Evolutionary conservation across 768 basidiomycete genomes (phyloP).

Genomic region (Pleurotus platypus): DNA sequence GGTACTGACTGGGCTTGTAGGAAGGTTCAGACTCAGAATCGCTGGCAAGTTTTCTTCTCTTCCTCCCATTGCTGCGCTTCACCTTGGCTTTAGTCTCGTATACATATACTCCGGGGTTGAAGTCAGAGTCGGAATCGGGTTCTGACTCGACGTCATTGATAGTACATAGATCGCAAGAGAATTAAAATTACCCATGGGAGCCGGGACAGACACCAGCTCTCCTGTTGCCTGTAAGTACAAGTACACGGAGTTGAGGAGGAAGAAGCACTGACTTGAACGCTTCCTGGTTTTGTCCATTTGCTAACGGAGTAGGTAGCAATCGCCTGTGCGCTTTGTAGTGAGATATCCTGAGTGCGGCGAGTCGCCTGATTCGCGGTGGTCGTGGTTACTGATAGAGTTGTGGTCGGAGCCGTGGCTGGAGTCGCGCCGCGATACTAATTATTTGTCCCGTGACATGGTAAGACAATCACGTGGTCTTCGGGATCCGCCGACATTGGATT

Average conservation of each 20-base stretch:
- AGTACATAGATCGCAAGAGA: too few relatives aligned
- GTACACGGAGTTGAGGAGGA: neutral
- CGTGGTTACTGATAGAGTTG: too few relatives aligned
- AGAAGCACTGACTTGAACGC: neutral
- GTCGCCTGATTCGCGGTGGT: too few relatives aligned
- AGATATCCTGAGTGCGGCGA: too few relatives aligned
- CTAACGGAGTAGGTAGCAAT: too few relatives aligned
- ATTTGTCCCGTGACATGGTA: neutral
- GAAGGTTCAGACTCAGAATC: neutral
- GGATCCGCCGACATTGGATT: neutral
- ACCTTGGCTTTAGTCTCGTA: slow-evolving; percentile 24
- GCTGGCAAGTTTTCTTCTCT: slow-evolving; percentile 9
- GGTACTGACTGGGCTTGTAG: neutral
- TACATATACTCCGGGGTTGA: slow-evolving; percentile 36
- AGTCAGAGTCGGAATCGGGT: slow-evolving; percentile 47
- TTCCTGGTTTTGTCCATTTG: too few relatives aligned
- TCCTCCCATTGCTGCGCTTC: slow-evolving; percentile 17
- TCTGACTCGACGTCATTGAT: slow-evolving; percentile 21
- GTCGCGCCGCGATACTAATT: too few relatives aligned
- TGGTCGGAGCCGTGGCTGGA: too few relatives aligned
- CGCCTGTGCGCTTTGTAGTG: too few relatives aligned
- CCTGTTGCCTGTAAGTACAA: slow-evolving; percentile 19
- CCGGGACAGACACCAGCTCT: slow-evolving; percentile 26
- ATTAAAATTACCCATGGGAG: slow-evolving; percentile 30
- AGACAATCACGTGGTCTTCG: neutral